phyloP scores from a whole-genome alignment of 495 filamentous ascomycete genomes.

The Xylaria telfairii region DNA sequence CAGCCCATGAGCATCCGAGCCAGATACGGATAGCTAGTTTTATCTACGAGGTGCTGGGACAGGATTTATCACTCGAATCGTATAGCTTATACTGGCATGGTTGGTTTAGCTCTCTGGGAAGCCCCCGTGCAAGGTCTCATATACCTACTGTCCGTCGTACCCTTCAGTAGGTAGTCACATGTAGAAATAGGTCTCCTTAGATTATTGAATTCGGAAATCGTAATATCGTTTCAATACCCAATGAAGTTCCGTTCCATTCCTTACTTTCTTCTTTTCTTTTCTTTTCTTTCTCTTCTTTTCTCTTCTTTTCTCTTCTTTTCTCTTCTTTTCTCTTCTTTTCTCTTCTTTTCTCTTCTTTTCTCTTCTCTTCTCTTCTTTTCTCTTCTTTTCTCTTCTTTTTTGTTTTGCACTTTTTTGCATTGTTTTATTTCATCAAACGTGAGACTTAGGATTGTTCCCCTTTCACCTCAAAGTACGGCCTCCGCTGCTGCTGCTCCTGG shows the following conservation, averaged over 20 bases:
- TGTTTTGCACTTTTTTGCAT: too few species aligned
- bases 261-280: not conserved
- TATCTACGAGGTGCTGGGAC: too few species aligned
- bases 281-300: too few species aligned
- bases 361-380: too few species aligned
- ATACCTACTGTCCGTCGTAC: not conserved
- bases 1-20: too few species aligned
- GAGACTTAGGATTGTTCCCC: not conserved
- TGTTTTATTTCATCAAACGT: not conserved
- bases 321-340: too few species aligned
- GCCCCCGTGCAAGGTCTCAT: not conserved
- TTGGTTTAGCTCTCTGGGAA: too few species aligned
- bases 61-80: too few species aligned
- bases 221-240: not conserved
- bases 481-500: conserved; percentile 26
- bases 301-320: not conserved
- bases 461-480: conserved; percentile 25
- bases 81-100: too few species aligned
- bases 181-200: not conserved
- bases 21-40: too few species aligned
- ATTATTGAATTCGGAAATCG: not conserved
- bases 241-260: not conserved
- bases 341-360: not conserved
- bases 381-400: not conserved
- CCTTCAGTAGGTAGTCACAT: not conserved